These are phyloP conservation scores for Wickerhamiella galacta DNA, from an alignment of 805 yeast species.

Conservation along the genomic window DNA sequence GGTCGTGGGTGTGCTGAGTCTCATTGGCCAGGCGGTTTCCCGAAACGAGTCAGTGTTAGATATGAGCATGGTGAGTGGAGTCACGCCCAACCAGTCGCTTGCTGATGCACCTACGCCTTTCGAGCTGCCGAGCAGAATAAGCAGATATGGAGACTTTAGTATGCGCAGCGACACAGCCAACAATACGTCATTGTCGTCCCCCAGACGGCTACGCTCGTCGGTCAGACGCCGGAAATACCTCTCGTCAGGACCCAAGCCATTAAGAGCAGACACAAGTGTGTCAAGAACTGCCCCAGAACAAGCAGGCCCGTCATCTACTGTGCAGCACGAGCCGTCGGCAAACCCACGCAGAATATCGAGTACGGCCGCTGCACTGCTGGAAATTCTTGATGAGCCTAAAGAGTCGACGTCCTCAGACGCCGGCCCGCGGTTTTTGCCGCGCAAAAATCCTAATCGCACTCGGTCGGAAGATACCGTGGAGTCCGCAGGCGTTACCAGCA, in stretches of 20 bases:
- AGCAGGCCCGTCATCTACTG: too few relatives aligned
- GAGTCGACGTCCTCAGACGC: too few relatives aligned
- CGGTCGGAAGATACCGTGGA: too few relatives aligned
- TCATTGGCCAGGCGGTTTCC: constrained; percentile 27
- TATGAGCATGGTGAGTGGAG: constrained; percentile 3
- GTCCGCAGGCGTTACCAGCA: too few relatives aligned
- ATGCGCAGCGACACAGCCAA: not conserved
- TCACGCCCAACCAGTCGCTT: not conserved
- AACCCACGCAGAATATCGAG: not conserved
- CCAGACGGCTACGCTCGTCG: not conserved
- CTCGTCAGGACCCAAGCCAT: not conserved
- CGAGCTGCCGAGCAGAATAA: not conserved
- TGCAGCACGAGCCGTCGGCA: too few relatives aligned
- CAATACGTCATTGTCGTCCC: not conserved
- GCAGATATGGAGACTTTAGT: not conserved
- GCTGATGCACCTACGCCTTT: not conserved
- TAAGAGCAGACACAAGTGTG: too few relatives aligned
- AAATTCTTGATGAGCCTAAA: not conserved
- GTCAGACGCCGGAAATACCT: not conserved
- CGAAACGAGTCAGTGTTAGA: constrained; percentile 16
- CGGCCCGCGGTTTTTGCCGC: too few relatives aligned
- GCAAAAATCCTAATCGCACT: too few relatives aligned
- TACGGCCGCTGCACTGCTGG: not conserved
- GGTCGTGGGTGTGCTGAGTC: constrained; percentile 57
- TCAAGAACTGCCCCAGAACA: too few relatives aligned